Base-by-base conservation (phyloP, 2,329 filamentous ascomycete species). In the Fusarium pseudoanthophilum region DNA sequence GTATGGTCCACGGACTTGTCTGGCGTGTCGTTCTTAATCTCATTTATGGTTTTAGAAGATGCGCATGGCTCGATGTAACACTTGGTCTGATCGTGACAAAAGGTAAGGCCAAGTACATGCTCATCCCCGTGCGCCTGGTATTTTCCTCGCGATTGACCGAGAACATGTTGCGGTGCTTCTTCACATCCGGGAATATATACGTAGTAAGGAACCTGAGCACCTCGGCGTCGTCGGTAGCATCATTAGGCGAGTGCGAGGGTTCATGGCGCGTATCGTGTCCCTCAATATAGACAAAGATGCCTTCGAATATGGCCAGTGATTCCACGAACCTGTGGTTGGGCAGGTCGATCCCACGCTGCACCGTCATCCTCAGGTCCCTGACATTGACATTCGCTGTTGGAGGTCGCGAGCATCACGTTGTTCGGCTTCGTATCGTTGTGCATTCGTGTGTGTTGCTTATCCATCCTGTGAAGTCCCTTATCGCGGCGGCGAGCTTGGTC, bases 61-160 rank as follows among this genome's bases (percentile, higher is more conserved):
- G 30, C 13, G 14, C 5, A 32, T 32, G 21, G 9, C 14, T 6
- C 14, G 39, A n/a, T 42, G 21, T 1, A 9, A 7, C 8, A 14
- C 40, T 6, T 9, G 14, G 13, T 9, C 9, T n/a, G 30, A 14
- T 32, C 28, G 28, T 28, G 28, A 28, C 28, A 28, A 28, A 8
- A 14, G 21, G 40, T 9, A 42, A 63, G 87, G 28, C 28, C 13
- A 14, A 32, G 30, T n/a, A 42, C 9, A 16, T n/a, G 21, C 15
- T n/a, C 14, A 11, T 42, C 4, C 5, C 5, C 5, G 21, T n/a
- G 21, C 15, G 40, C 21, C 14, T 15, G 21, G 40, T 42, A 14
- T 9, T 16, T 14, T n/a, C 21, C 13, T 32, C 4, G 30, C 14
- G n/a, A 21, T n/a, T 6, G 14, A 42, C 2, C 40, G 10, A n/a